phyloP scores from a whole-genome alignment of 2,329 filamentous ascomycete genomes.

The Penicillium hordei region DNA sequence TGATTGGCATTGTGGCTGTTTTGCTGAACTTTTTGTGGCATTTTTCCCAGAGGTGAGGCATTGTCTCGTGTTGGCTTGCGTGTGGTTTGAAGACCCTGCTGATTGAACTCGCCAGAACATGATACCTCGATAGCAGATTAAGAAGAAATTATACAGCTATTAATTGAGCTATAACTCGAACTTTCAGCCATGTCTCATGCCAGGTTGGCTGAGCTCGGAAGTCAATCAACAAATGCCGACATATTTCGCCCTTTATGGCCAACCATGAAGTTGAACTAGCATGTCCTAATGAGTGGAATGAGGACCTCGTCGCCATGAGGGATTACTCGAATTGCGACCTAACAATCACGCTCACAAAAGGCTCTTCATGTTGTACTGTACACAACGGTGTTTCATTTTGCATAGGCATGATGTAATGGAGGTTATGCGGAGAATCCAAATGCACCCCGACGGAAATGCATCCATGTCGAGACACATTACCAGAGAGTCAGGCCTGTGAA shows the following conservation, averaged over 20 bases:
- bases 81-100: not conserved
- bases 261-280: not conserved
- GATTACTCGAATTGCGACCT: not conserved
- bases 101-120: not conserved
- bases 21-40: conserved; percentile 2
- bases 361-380: not conserved
- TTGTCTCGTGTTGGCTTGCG: not conserved
- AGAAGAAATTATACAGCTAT: not conserved
- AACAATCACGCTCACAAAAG: not conserved
- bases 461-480: too few species aligned
- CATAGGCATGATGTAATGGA: not conserved
- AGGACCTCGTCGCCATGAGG: too few species aligned
- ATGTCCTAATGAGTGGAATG: not conserved
- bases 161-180: not conserved
- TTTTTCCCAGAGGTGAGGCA: not conserved
- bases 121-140: not conserved
- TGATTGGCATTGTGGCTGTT: not conserved
- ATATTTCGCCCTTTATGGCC: not conserved
- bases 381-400: not conserved
- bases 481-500: not conserved
- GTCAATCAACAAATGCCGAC: not conserved
- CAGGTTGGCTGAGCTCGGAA: not conserved
- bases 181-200: not conserved
- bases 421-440: not conserved
- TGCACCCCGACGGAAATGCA: not conserved